Conservation (phyloP, 1,284 basidiomycete species). For the Hypsizygus ulmarius region DNA sequence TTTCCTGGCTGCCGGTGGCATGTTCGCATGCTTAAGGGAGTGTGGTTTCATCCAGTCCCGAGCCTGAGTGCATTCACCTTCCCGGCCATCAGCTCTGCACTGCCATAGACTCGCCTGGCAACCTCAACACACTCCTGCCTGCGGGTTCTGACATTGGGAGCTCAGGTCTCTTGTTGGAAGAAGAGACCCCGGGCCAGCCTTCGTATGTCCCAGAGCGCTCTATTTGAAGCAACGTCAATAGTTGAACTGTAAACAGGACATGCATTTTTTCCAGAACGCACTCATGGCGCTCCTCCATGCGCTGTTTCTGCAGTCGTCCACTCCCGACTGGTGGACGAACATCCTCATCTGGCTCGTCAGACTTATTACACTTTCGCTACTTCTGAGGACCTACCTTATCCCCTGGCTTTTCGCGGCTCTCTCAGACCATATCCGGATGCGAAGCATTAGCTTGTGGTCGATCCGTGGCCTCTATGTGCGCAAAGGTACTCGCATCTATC, state of each 20-base stretch:
- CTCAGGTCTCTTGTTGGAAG: no score
- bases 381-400: conserved; percentile 61
- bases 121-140: no score
- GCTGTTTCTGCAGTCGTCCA: conserved; percentile 17
- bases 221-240: no score
- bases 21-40: no score
- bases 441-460: conserved; percentile 71
- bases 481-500: conserved; percentile 49
- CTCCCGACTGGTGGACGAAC: conserved; percentile 34
- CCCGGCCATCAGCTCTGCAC: no score
- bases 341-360: conserved; percentile 47
- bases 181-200: no score
- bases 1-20: no score
- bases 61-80: no score
- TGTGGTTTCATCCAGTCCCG: no score
- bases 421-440: conserved; percentile 60
- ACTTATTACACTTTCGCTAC: conserved; percentile 49
- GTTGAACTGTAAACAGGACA: neutral
- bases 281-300: conserved; percentile 11
- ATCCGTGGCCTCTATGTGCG: conserved; percentile 71
- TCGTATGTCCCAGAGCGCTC: no score
- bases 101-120: no score
- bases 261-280: conserved; percentile 4
- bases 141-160: no score
- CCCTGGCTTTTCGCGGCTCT: conserved; percentile 58